Evolutionary conservation across 1,284 basidiomycete genomes (phyloP), one percentile per base, ranked within the genome.

Genomic region (Amylostereum areolatum): DNA sequence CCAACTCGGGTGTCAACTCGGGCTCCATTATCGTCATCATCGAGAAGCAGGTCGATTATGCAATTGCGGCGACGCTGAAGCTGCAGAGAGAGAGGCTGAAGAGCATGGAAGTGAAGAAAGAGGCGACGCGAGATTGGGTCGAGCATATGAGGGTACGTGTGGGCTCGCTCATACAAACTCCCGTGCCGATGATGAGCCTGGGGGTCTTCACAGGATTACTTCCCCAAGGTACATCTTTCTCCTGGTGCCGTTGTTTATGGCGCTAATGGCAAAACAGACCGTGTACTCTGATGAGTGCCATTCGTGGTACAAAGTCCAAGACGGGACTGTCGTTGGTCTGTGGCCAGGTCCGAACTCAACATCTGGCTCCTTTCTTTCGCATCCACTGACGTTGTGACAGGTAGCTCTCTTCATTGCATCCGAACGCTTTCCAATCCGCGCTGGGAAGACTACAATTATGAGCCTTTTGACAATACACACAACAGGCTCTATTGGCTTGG

Each of bases 371-470:
- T 45, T 31, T 36, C 41, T 40, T 45, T 35, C 9, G 24, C 35
- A 35, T 30, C 25, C 25, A 12, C 25, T 5, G 18, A 10, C 5
- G 12, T 5, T 33, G 18, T 27, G 32, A 28, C 39, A 79, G 77
- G 79, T 9, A 81, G 80, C 0, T 68, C 69, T 43, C 63, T 81
- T 12, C 80, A 83, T 49, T 75, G 74, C 2, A 65, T 72, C 4
- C 72, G 67, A 34, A 67, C 74, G 0, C 60, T 84, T 9, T 63
- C 66, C 35, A 55, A 79, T 59, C 81, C 81, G 0, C 74, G 81
- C 3, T 85, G 81, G 81, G 83, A 85, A 55, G 83, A 85, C 55
- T 84, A 70, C 56, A 69, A 73, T 30, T 85, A 80, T 54, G 76
- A 81, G 52, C 62, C 51, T 3, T 59, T 75, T 3, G 73, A 78